Evolutionary conservation across 1,139 yeast species (phyloP).

Genomic region (Suhomyces chickasaworum): DNA sequence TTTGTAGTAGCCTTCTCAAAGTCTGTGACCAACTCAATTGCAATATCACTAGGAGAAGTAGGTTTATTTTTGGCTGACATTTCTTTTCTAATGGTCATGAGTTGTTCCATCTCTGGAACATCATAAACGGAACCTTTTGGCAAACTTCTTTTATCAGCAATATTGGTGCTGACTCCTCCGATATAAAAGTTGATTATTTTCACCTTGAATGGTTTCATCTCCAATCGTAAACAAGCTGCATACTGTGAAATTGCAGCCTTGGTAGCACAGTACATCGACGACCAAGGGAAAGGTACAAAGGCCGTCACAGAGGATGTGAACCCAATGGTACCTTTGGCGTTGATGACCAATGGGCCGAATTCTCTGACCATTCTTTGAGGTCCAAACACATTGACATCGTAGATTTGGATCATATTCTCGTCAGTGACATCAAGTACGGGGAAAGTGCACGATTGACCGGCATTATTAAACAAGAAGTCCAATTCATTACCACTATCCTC

Average conservation of each 20-base stretch:
- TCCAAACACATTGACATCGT: slow-evolving; percentile 71
- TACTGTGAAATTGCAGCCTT: slow-evolving; percentile 83
- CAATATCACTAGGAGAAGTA: slow-evolving; percentile 58
- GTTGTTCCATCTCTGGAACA: slow-evolving; percentile 50
- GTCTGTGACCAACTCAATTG: slow-evolving; percentile 55
- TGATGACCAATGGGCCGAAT: slow-evolving; percentile 57
- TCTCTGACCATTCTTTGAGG: slow-evolving; percentile 66
- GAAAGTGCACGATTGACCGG: slow-evolving; percentile 71
- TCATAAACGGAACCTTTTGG: slow-evolving; percentile 60
- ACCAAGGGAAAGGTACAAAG: slow-evolving; percentile 71
- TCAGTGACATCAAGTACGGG: slow-evolving; percentile 72
- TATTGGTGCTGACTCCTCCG: slow-evolving; percentile 64
- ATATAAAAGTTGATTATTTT: slow-evolving; percentile 70
- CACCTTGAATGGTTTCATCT: slow-evolving; percentile 73
- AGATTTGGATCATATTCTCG: slow-evolving; percentile 54
- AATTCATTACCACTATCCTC: too few species aligned
- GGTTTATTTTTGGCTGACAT: slow-evolving; percentile 67
- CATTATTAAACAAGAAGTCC: slow-evolving; percentile 76
- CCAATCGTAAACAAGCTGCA: slow-evolving; percentile 62
- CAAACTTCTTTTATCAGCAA: slow-evolving; percentile 52
- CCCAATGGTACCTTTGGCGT: slow-evolving; percentile 69
- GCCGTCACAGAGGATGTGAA: slow-evolving; percentile 79
- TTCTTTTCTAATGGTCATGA: slow-evolving; percentile 54
- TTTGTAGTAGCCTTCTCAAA: slow-evolving; percentile 51
- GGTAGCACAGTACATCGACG: slow-evolving; percentile 63